These are phyloP conservation scores for Cubamyces sp. DNA, from an alignment of 768 basidiomycete species.

Conservation along the genomic window DNA sequence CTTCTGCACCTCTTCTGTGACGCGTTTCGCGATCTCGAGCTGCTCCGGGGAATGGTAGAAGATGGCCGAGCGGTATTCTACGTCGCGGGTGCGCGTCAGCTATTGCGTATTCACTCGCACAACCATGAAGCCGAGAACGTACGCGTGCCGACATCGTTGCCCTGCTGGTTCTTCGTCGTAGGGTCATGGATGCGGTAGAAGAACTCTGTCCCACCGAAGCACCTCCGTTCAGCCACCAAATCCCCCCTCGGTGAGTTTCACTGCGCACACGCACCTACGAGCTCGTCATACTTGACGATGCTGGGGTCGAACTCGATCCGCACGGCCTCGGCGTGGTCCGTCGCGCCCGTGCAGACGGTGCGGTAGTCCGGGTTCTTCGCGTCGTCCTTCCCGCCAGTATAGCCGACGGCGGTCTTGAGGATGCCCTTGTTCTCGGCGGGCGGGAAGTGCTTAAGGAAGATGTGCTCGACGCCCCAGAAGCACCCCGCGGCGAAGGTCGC, in stretches of 20 bases:
- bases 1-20: constrained; percentile 82
- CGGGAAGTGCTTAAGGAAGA: constrained; percentile 80
- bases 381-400: constrained; percentile 69
- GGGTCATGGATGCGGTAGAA: constrained; percentile 96
- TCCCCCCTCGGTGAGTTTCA: not conserved
- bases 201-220: constrained; percentile 59
- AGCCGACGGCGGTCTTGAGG: constrained; percentile 75
- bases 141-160: constrained; percentile 80
- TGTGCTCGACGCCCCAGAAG: constrained; percentile 89
- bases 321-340: constrained; percentile 88
- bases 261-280: constrained; percentile 75
- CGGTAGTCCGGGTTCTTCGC: constrained; percentile 66
- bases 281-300: constrained; percentile 78
- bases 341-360: constrained; percentile 78
- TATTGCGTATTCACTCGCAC: not conserved
- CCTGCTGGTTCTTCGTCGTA: constrained; percentile 81
- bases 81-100: not conserved
- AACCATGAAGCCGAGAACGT: constrained; percentile 34
- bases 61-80: constrained; percentile 94
- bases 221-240: not conserved
- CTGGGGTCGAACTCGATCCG: constrained; percentile 85
- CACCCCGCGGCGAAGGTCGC: constrained; percentile 67
- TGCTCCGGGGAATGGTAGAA: constrained; percentile 82
- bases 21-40: constrained; percentile 65
- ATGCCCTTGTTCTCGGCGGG: constrained; percentile 74